phyloP scores from a whole-genome alignment of 2,329 filamentous ascomycete genomes.

The Pseudogymnoascus sp. region DNA sequence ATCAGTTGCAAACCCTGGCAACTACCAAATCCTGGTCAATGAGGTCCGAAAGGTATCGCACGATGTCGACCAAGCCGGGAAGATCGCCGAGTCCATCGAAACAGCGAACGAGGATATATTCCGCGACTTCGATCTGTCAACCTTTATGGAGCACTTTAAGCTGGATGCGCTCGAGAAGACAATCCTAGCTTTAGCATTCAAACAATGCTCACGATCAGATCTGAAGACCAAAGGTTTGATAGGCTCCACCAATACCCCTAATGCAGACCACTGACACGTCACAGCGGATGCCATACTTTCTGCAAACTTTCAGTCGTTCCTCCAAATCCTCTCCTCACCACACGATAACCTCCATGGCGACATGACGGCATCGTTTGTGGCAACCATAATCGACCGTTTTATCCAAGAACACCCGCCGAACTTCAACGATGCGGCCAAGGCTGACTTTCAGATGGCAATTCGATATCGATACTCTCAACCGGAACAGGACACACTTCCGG shows the following conservation, averaged over 20 bases:
- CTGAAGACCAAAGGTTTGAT: slow-evolving; percentile 77
- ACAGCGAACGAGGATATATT: slow-evolving; percentile 86
- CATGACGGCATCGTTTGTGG: slow-evolving; percentile 62
- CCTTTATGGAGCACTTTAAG: slow-evolving; percentile 94
- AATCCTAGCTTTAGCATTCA: slow-evolving; percentile 81
- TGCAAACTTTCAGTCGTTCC: slow-evolving; percentile 68
- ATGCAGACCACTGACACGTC: slow-evolving; percentile 13
- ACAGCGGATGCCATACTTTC: slow-evolving; percentile 84
- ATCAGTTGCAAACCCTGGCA: slow-evolving; percentile 66
- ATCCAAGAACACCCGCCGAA: slow-evolving; percentile 80
- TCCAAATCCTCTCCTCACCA: slow-evolving; percentile 64
- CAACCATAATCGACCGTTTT: slow-evolving; percentile 75
- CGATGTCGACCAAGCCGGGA: slow-evolving; percentile 74
- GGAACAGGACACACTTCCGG: slow-evolving; percentile 56
- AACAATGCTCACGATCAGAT: slow-evolving; percentile 70
- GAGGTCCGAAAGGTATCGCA: slow-evolving; percentile 82
- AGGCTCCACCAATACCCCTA: background rate
- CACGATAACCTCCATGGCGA: slow-evolving; percentile 58
- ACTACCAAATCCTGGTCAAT: slow-evolving; percentile 71
- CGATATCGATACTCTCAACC: slow-evolving; percentile 63
- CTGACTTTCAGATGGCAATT: slow-evolving; percentile 57
- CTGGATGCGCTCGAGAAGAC: slow-evolving; percentile 83
- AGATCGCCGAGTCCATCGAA: slow-evolving; percentile 90
- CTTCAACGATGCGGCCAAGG: slow-evolving; percentile 68
- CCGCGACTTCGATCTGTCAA: slow-evolving; percentile 90